These are phyloP conservation scores for Beauveria caledonica DNA, from an alignment of 2,329 filamentous ascomycete species.

Conservation along the genomic window DNA sequence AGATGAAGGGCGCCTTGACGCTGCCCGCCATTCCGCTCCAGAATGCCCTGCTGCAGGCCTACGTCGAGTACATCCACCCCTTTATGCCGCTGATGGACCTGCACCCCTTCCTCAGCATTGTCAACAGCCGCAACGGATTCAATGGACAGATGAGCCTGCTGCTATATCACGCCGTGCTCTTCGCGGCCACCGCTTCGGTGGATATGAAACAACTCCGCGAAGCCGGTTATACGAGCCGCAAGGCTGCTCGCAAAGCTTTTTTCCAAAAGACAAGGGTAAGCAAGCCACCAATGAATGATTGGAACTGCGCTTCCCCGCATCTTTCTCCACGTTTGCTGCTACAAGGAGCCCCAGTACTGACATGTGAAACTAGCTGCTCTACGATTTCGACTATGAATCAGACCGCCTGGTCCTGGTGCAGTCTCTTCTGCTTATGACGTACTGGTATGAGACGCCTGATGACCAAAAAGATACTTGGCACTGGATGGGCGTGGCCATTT, in stretches of 20 bases:
- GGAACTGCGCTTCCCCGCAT: not conserved
- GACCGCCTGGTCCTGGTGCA: constrained; percentile 86
- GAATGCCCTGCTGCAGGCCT: constrained; percentile 72
- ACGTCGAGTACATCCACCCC: constrained; percentile 83
- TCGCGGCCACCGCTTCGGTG: constrained; percentile 81
- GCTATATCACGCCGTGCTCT: constrained; percentile 92
- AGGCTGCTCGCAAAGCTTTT: constrained; percentile 77
- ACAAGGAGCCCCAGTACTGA: constrained; percentile 15
- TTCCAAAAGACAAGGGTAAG: constrained; percentile 80
- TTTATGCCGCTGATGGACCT: constrained; percentile 85
- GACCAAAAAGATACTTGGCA: constrained; percentile 98
- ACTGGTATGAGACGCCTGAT: constrained; percentile 95
- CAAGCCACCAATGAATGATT: not conserved
- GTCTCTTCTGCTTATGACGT: constrained; percentile 83
- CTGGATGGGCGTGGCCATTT: constrained; percentile 96
- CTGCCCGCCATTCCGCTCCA: constrained; percentile 64
- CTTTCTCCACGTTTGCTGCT: not conserved
- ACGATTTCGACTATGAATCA: constrained; percentile 91
- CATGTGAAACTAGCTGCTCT: constrained; percentile 51
- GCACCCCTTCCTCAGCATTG: constrained; percentile 48
- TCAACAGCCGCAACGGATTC: constrained; percentile 59
- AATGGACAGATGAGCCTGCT: constrained; percentile 72
- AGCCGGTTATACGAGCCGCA: constrained; percentile 69
- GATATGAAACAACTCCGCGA: constrained; percentile 68
- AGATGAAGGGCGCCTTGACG: constrained; percentile 74